Conservation (phyloP, 2,329 filamentous ascomycete genomes). For the Sporothrix protearum region DNA sequence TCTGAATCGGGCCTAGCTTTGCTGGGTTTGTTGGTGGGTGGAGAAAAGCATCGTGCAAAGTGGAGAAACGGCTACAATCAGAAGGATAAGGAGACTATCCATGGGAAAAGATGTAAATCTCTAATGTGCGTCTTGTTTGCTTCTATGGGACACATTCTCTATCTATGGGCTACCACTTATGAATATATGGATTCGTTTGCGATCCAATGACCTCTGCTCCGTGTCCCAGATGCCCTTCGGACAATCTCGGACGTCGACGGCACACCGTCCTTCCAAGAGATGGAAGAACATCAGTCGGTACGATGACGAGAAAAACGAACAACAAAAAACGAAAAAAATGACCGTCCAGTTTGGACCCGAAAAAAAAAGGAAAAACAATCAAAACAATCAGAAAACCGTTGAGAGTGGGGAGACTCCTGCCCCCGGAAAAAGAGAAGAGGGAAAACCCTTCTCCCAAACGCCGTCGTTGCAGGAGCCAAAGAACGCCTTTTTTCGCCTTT, state of each 20-base stretch:
- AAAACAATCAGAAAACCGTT: background rate
- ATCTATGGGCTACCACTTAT: background rate
- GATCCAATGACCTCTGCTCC: background rate
- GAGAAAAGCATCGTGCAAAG: background rate
- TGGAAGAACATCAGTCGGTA: too few species aligned
- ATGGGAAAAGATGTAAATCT: too few species aligned
- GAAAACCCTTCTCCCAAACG: background rate
- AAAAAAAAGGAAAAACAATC: background rate
- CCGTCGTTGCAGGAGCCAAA: slow-evolving; percentile 9
- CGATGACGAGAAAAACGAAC: background rate
- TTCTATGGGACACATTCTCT: too few species aligned
- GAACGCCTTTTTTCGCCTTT: too few species aligned
- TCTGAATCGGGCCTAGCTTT: background rate
- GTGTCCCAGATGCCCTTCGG: background rate
- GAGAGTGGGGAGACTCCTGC: slow-evolving; percentile 8
- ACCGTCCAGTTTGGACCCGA: background rate
- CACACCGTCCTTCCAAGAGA: background rate
- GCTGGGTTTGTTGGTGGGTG: background rate
- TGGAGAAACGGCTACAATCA: background rate
- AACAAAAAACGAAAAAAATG: background rate
- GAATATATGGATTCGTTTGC: background rate
- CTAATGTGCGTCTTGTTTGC: too few species aligned
- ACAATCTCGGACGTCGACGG: background rate
- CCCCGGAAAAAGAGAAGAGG: background rate
- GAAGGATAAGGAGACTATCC: too few species aligned